Base-by-base conservation (phyloP, 352 stramenopile species). In the Phytophthora macrochlamydospora region DNA sequence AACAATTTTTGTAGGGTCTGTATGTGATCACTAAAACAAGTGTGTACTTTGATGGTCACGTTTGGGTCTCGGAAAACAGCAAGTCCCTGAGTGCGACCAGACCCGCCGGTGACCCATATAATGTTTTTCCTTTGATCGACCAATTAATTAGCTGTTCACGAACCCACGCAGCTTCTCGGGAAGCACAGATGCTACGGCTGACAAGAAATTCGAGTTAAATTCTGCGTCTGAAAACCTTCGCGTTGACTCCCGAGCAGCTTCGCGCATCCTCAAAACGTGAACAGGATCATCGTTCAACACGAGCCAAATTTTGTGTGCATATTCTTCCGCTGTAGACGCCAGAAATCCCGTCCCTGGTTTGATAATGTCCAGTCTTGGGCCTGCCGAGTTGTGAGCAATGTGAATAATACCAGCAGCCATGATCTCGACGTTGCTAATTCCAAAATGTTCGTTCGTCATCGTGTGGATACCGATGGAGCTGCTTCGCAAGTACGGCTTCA, bases 381-480 rank as follows among this genome's bases (percentile, higher is more conserved):
- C 98, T 42, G 96, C 98, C 14, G 91, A 98, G 66, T 98, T 88
- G 81, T 99, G 97, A 14, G 97, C 98, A 5, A 99, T 75, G 1
- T 92, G 83, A 2, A 99, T 71, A 46, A 99, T 67, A 11, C 97
- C 96, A 0, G 97, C 92, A 6, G 96, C 91, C 93, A 99, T 98
- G 93, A 99, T 99, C 81, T 99, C 98, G 31, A 99, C 98, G 29
- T 99, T 92, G 49, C 95, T 94, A 73, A 99, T 99, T 4, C 98
- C 98, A 84, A 99, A 99, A 78, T 99, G 98, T 73, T 99, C 98
- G 56, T 99, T 98, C 81, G 94, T 98, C 98, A 99, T 99, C 7
- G 97, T 99, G 78, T 99, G 98, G 7, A 99, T 67, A 1, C 98
- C 98, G 13, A 99, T 87, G 3, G 81, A 79, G 50, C 89, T 81